Evolutionary conservation across 495 filamentous ascomycete species (phyloP), one percentile per base, ranked within the genome.

Genomic region (Aspergillus baeticus): DNA sequence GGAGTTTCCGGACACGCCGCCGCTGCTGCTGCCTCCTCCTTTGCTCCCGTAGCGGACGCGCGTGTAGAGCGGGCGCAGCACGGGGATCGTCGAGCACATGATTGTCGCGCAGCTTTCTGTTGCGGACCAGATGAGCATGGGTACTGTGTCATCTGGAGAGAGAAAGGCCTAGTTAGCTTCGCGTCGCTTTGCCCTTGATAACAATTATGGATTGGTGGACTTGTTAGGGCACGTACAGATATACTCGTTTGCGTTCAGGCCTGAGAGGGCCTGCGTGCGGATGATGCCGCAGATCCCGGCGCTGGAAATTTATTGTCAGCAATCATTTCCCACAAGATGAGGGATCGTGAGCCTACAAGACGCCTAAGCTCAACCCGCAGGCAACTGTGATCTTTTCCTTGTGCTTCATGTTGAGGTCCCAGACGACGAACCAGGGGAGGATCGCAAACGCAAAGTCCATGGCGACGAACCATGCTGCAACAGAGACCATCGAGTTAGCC

Each of bases 391-490:
- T 59, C 51, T 65, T 69, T 31, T 69, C 66, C 39, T 65, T 69
- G 11, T 59, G 53, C 23, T 67, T 69, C 64, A 69, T 69, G 33
- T 67, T 69, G 48, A 67, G 55, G 43, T 69, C 60, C 66, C 66
- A 69, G 21, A 68, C 51, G 17, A 67, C 58, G 21, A 69, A 67
- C 66, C 66, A 69, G 1, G 64, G 66, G 2, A 69, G 64, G 29
- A 64, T 64, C 0, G 66, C 66, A 45, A 69, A 65, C 21, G 58
- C 56, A 34, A 69, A 63, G 44, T 69, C 66, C 18, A 58, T 58
- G 13, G 54, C 64, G 13, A 65, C 62, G 29, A 65, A 67, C 62
- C 64, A 65, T 10, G 66, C 26, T 29, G 26, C 26, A 8, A 29
- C n/a, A 29, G 26, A 8, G 26, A 29, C 3, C 26, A 29, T n/a